phyloP scores from a whole-genome alignment of 2,329 filamentous ascomycete genomes.

The Colletotrichum cereale region DNA sequence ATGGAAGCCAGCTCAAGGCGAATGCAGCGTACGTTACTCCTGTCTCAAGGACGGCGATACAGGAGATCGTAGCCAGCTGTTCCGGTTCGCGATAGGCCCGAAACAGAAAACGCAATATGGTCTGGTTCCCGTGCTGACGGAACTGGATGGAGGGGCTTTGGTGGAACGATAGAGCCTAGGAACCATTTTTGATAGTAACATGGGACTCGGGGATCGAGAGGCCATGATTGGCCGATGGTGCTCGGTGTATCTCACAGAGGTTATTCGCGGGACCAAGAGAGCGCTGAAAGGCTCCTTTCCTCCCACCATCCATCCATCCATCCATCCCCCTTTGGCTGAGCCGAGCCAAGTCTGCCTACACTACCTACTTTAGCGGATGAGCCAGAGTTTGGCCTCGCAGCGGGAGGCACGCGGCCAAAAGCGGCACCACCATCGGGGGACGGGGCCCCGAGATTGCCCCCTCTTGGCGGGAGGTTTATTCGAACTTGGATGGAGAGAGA shows the following conservation, averaged over 20 bases:
- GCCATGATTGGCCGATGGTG: slow-evolving; percentile 24
- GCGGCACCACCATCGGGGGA: slow-evolving; percentile 19
- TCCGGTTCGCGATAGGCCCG: not conserved
- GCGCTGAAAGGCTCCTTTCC: no score
- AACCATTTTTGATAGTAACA: not conserved
- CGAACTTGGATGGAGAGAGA: not conserved
- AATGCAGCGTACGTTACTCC: slow-evolving; percentile 11
- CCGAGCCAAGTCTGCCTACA: not conserved
- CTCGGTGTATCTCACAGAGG: slow-evolving; percentile 15
- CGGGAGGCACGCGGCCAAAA: slow-evolving; percentile 25
- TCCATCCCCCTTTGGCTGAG: not conserved
- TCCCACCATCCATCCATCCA: no score
- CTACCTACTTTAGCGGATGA: slow-evolving; percentile 22
- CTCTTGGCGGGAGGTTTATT: not conserved
- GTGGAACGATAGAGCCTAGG: slow-evolving; percentile 4
- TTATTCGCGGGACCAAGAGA: no score
- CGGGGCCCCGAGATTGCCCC: slow-evolving; percentile 16
- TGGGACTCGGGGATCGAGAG: slow-evolving; percentile 8
- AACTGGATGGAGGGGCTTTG: not conserved
- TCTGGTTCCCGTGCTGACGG: slow-evolving; percentile 4
- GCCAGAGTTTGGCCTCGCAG: slow-evolving; percentile 35
- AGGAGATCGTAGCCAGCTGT: not conserved
- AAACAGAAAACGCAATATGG: not conserved
- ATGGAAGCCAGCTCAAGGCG: slow-evolving; percentile 7
- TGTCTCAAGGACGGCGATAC: slow-evolving; percentile 27